phyloP scores from a whole-genome alignment of 2,329 filamentous ascomycete genomes.

The Beauveria medogensis region DNA sequence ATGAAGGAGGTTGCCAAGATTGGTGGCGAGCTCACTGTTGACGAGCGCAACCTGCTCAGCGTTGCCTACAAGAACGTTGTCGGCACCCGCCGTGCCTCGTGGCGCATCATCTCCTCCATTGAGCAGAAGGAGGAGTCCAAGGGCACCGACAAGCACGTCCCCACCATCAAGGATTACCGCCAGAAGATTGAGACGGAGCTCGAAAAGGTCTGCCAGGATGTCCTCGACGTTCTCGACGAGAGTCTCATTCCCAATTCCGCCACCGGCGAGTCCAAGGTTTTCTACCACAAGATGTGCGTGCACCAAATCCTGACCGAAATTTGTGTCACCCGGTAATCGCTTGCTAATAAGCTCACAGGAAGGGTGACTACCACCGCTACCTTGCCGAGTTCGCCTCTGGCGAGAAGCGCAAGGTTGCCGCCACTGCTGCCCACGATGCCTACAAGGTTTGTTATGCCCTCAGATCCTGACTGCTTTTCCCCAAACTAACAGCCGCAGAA shows the following conservation, averaged over 20 bases:
- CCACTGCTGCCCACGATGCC: slow-evolving; percentile 82
- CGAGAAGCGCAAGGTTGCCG: slow-evolving; percentile 84
- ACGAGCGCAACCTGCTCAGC: slow-evolving; percentile 97
- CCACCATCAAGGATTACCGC: slow-evolving; percentile 92
- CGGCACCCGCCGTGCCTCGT: slow-evolving; percentile 94
- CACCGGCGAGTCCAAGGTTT: slow-evolving; percentile 97
- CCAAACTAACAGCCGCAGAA: slow-evolving; percentile 98
- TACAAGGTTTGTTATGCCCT: slow-evolving; percentile 78
- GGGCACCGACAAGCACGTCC: slow-evolving; percentile 90
- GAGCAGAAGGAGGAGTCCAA: slow-evolving; percentile 99
- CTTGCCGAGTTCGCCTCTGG: slow-evolving; percentile 88
- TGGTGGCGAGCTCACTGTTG: slow-evolving; percentile 74
- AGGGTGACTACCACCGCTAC: slow-evolving; percentile 95
- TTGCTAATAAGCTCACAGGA: slow-evolving; percentile 48
- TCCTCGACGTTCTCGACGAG: slow-evolving; percentile 89
- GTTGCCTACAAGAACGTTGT: slow-evolving; percentile 99
- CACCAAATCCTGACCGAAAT: not conserved
- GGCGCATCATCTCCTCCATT: slow-evolving; percentile 99
- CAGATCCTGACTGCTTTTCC: slow-evolving; percentile 99
- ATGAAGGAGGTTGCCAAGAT: slow-evolving; percentile 99
- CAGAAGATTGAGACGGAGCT: slow-evolving; percentile 97
- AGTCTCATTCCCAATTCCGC: slow-evolving; percentile 92
- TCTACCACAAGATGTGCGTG: slow-evolving; percentile 99
- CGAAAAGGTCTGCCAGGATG: slow-evolving; percentile 96
- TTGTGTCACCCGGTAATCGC: not conserved